Evolutionary conservation across 208 protist species (phyloP), one percentile per base, ranked within the genome.

Genomic region (Naegleria fowleri): DNA sequence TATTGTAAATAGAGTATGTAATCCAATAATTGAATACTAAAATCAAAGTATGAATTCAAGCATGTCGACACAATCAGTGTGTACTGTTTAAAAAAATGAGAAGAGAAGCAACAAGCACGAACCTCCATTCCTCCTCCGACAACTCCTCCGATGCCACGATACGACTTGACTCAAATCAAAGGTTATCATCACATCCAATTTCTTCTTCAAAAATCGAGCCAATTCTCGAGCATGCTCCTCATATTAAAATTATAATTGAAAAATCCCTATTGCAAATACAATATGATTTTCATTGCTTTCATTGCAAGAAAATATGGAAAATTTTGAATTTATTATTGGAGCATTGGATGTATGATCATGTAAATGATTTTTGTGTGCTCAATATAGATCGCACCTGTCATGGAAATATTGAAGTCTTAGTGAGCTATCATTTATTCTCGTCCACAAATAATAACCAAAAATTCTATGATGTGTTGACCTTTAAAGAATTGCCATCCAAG

Each of bases 271-370:
- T 79, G 29, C 67, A 79, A 79, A 13, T 36, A 36, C 67, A 79
- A 79, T 79, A 79, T 36, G 67, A 79, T 79, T 79, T 79, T 79
- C 67, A 79, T 79, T 79, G 67, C 36, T 79, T 79, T 79, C 0
- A 79, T 79, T 79, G 67, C n/a, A 79, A 79, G 29, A 79, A 79
- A 79, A 79, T 36, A 5, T 79, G 16, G 16, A 33, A 79, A 15
- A 79, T 36, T 79, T 79, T 79, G 6, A 36, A 79, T 33, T 36
- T 36, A 13, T 79, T 79, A 79, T 29, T 79, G 16, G 67, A 79
- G 36, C 67, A 79, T 79, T 36, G 16, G 16, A 79, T 36, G n/a
- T 79, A 36, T 36, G 19, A 36, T 36, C 67, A 79, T 36, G 29
- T 36, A 33, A 29, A 79, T 79, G 67, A 79, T 79, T 79, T 79